phyloP scores from a whole-genome alignment of 192 early-diverging fungal genomes.

The Linnemannia schmuckeri region DNA sequence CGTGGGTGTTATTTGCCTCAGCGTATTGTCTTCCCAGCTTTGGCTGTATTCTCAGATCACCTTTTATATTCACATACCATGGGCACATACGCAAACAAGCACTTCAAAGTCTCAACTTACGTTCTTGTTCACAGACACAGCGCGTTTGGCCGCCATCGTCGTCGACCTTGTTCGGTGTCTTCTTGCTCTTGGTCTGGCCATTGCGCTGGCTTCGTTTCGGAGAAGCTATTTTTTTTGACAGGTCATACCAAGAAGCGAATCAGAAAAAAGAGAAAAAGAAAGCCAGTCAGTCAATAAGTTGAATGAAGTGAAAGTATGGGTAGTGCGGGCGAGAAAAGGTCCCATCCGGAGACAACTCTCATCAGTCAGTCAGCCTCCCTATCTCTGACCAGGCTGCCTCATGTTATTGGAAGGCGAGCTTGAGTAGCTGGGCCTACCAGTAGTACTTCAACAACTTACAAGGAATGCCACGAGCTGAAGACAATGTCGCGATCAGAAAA shows the following conservation, averaged over 20 bases:
- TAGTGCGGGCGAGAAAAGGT: background rate
- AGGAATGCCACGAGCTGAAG: conserved; percentile 48
- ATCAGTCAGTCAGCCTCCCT: background rate
- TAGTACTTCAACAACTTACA: conserved; percentile 20
- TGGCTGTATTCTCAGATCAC: conserved; percentile 5
- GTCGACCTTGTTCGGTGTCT: conserved; percentile 36
- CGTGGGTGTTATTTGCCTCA: too few relatives aligned
- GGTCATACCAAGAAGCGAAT: background rate
- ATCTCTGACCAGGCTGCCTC: background rate
- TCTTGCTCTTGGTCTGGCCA: conserved; percentile 46
- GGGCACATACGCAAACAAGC: background rate
- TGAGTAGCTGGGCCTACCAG: background rate
- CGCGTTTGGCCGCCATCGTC: conserved; percentile 66
- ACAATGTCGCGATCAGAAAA: background rate
- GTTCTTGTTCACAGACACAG: conserved; percentile 65
- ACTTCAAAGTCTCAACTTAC: conserved; percentile 43
- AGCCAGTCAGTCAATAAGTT: background rate
- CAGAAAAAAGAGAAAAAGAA: background rate
- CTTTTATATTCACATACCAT: background rate
- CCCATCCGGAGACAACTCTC: background rate
- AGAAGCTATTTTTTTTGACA: conserved; percentile 28
- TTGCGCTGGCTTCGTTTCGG: conserved; percentile 53
- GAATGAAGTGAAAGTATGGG: background rate
- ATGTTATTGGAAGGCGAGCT: background rate
- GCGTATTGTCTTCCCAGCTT: background rate